A percentile compares a stretch with the other conserved stretches of the same genome.
These are phyloP conservation scores for Schrenkiella parvula DNA, from an alignment of 345 rosid genomes.

Conservation along the genomic window DNA sequence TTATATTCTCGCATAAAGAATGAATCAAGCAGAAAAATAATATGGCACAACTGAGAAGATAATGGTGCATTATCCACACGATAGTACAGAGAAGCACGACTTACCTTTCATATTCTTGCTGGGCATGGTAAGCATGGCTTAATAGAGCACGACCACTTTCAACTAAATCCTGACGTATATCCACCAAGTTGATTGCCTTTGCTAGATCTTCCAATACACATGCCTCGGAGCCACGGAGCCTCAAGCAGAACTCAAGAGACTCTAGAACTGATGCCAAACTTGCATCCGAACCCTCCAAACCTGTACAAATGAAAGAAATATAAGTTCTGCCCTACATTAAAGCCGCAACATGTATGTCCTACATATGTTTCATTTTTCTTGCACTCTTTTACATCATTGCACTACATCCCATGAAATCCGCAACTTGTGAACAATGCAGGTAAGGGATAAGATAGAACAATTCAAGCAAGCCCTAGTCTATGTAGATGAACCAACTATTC, in stretches of 20 bases:
- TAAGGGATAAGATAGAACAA: background rate
- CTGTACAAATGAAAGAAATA: constrained; percentile 30
- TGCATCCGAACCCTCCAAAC: constrained; percentile 89
- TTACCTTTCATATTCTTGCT: constrained; percentile 86
- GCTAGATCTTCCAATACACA: constrained; percentile 80
- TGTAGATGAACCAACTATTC: background rate
- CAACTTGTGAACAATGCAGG: background rate
- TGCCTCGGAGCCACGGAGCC: constrained; percentile 93
- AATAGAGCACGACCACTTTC: constrained; percentile 75
- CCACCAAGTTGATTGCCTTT: constrained; percentile 79
- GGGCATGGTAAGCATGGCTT: constrained; percentile 73
- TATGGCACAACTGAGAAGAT: background rate
- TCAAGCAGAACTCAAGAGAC: constrained; percentile 82
- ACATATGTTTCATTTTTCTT: background rate
- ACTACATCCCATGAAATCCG: background rate
- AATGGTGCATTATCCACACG: background rate
- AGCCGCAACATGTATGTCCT: background rate
- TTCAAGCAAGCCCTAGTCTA: background rate
- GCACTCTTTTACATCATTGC: background rate
- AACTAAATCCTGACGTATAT: constrained; percentile 67
- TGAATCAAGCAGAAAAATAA: background rate
- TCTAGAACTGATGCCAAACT: constrained; percentile 75
- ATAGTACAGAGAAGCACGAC: background rate
- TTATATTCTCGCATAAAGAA: constrained; percentile 8
- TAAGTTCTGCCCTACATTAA: background rate